Base-by-base conservation (phyloP, 805 yeast genomes). In the Zygotorulaspora chibaensis region DNA sequence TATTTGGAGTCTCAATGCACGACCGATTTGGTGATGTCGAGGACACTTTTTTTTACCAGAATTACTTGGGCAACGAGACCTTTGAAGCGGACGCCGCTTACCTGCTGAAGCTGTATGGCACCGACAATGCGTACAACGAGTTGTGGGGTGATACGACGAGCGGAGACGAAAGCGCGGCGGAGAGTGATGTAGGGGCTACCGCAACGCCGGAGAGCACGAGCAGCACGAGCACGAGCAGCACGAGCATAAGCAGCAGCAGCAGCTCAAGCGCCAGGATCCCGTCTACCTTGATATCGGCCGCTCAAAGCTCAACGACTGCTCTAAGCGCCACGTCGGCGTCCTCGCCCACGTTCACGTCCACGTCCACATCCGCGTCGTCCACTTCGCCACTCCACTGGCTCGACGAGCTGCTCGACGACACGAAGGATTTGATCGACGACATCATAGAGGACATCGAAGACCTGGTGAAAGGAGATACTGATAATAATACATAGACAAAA, bases 71-170 rank as follows among this genome's bases (percentile, higher is more conserved):
- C 9, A 67, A 69, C 40, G 61, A 68, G 29, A 73, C 86, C 0
- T 75, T 84, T 0, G 81, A 79, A 55, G 85, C 81, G 55, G 31
- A 50, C 11, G 43, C 72, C 12, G 71, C 62, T 54, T 42, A 51
- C 28, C 27, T 52, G 40, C 36, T 28, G 2, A 41, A 30, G 12
- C 41, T 31, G n/a, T 51, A 43, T 27, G 55, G 57, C 26, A 46
- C 48, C 17, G 44, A 47, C 34, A 53, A 47, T 17, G 45, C 55
- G 9, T 55, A 53, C 40, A 52, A 51, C 42, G 43, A 38, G 58
- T 59, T 47, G 57, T 46, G 58, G 63, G 47, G 20, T 52, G 62
- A 51, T 34, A 20, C 25, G 4, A 7, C 25, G 25, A 63, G 50
- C 23, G 43, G 35, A 27, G 55, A 45, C 51, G 40, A 40, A 31